Base-by-base conservation (phyloP, 2,329 filamentous ascomycete genomes). In the Teratosphaeria gauchensis region DNA sequence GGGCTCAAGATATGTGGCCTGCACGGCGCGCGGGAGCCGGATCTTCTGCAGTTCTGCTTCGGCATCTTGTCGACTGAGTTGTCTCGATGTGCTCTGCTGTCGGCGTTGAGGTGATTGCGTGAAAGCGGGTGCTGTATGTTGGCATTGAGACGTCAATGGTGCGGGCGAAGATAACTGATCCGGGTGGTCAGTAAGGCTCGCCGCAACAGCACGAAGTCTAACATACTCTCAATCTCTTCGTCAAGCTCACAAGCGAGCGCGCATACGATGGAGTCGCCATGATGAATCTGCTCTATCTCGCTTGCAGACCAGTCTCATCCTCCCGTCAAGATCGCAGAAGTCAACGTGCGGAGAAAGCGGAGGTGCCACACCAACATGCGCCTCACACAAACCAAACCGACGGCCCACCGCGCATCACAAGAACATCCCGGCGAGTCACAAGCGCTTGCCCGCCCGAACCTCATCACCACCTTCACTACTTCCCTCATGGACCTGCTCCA, bases 1-100 rank as follows among this genome's bases (percentile, higher is more conserved):
- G 16, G 94, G 92, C 63, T 87, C 84, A 55, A 96, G 82, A 75
- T 95, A 94, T 52, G 95, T 79, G 42, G 92, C 89, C 77, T 95
- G 89, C 32, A 97, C 84, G 62, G 86, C 84, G 67, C 90, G 84
- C 42, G 92, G 92, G 46, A 89, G 78, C 63, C 89, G 86, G 58
- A 77, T 66, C 8, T 65, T 60, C 21, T 64, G 58, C n/a, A 72
- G 60, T 55, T 72, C 68, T 56, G 62, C 38, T 51, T 70, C 58
- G 16, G 63, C 51, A 21, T 51, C 61, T 14, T 31, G 16, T n/a
- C 11, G 16, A 21, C 31, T 42, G 32, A 35, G 19, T 54, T n/a
- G 51, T 12, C n/a, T 7, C 19, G 48, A 14, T 51, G 14, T 52
- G 32, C 42, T 60, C 42, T 24, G 19, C 51, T 52, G 7, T 35